These are phyloP conservation scores for Paraphaeosphaeria sporulosa DNA, from an alignment of 2,329 filamentous ascomycete species.

Conservation along the genomic window DNA sequence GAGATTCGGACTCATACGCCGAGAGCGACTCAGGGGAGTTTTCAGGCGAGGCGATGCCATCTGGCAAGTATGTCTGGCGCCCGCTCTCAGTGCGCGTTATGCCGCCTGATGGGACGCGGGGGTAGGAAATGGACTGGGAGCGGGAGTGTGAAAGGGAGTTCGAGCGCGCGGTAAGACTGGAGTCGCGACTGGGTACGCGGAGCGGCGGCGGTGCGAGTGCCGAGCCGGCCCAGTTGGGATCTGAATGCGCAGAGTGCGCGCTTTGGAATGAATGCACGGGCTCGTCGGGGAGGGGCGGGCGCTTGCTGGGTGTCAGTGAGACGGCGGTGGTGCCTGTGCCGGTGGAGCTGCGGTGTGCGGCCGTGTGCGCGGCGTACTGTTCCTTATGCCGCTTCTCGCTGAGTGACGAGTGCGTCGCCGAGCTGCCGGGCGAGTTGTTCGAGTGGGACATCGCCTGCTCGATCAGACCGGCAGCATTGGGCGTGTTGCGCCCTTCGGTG, in stretches of 20 bases:
- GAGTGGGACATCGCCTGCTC: neutral
- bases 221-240: slow-evolving; percentile 13
- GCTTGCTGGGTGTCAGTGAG: neutral
- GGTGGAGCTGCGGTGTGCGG: neutral
- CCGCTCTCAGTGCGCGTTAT: slow-evolving; percentile 22
- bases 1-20: too few relatives aligned
- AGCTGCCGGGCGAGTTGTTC: neutral
- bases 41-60: slow-evolving; percentile 6
- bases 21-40: too few relatives aligned
- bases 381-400: neutral
- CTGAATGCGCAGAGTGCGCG: slow-evolving; percentile 10
- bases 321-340: slow-evolving; percentile 10
- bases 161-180: neutral
- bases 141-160: slow-evolving; percentile 10
- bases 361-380: neutral
- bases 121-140: slow-evolving; percentile 6
- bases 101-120: slow-evolving; percentile 12
- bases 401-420: neutral
- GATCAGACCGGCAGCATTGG: neutral
- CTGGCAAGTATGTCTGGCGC: too few relatives aligned
- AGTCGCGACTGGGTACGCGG: neutral
- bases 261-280: neutral
- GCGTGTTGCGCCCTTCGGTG: slow-evolving; percentile 16
- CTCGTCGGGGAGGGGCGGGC: neutral
- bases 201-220: slow-evolving; percentile 14